Base-by-base conservation (phyloP, 331 rosid species). In the Quercus lobata region DNA sequence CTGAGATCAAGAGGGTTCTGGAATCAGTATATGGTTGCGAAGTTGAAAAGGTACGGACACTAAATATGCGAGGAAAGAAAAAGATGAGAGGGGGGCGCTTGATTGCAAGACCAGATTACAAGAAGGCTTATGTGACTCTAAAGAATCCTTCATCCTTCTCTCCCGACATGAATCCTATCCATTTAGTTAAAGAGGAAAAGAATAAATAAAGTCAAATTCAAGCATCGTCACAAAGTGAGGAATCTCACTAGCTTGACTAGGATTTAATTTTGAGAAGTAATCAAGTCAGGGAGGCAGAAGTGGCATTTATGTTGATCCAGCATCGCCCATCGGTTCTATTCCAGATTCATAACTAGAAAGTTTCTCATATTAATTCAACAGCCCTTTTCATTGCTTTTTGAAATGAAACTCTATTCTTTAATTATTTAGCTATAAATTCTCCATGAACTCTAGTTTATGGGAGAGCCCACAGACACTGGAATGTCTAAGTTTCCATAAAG, bases 81-180 rank as follows among this genome's bases (percentile, higher is more conserved):
- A 71, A 46, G 75, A 21, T 14, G 56, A 22, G 17, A 41, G 60
- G 21, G 10, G 75, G 75, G 19, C 37, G 60, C 57, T 41, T 71
- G 56, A 25, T 71, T 22, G 57, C 75, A 37, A 46, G 11, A 41
- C 75, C 75, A 46, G 75, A 41, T 71, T 71, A 71, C 75, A 71
- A 71, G 75, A 71, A 71, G 75, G 75, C 57, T n/a, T 71, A 35
- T 21, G 75, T 71, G 25, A 71, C 75, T n/a, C 57, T 71, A 46
- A 71, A 71, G 75, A 46, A 49, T 25, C 57, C 32, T 12, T 24
- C 46, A 15, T 24, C 60, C n/a, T 41, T 71, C n/a, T 46, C 75
- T 18, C 73, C 18, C 1, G 32, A 41, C n/a, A 25, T 49, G 1
- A 5, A 7, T 71, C 56, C 55, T 10, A 21, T 6, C 58, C 58